These are phyloP conservation scores for Neophaeococcomyces aloes DNA, from an alignment of 2,329 filamentous ascomycete species.

Conservation along the genomic window DNA sequence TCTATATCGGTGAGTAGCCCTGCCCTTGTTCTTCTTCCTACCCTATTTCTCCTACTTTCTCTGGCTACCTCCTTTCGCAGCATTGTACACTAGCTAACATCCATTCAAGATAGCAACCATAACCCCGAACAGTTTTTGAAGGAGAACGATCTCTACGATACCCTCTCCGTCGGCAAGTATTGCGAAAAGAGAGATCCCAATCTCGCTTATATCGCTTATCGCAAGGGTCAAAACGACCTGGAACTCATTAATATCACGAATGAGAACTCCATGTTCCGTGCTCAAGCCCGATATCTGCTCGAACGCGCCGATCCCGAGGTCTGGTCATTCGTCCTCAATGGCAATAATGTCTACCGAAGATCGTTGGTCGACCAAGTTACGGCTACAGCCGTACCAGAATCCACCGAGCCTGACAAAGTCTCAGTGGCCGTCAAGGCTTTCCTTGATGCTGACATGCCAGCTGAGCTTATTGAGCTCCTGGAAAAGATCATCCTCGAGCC, in stretches of 20 bases:
- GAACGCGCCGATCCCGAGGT: constrained; percentile 83
- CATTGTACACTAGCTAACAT: too few species aligned
- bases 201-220: constrained; percentile 85
- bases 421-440: constrained; percentile 90
- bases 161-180: constrained; percentile 86
- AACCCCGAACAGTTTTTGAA: constrained; percentile 95
- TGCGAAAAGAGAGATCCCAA: constrained; percentile 98
- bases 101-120: constrained; percentile 94
- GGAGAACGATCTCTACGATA: constrained; percentile 95
- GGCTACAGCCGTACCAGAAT: constrained; percentile 86
- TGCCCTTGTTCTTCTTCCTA: too few species aligned
- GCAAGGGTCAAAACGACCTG: constrained; percentile 93
- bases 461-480: constrained; percentile 89
- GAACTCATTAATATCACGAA: constrained; percentile 97
- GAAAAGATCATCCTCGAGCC: constrained; percentile 99
- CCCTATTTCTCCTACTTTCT: too few species aligned
- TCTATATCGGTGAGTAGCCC: too few species aligned
- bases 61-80: too few species aligned
- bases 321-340: constrained; percentile 87
- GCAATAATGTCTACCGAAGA: constrained; percentile 90
- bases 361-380: constrained; percentile 95
- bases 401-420: constrained; percentile 85
- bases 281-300: constrained; percentile 89
- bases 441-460: constrained; percentile 78
- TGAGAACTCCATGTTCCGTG: constrained; percentile 99